phyloP scores from a whole-genome alignment of 371 early-diverging fungal species.

The Fennellomyces sp. region DNA sequence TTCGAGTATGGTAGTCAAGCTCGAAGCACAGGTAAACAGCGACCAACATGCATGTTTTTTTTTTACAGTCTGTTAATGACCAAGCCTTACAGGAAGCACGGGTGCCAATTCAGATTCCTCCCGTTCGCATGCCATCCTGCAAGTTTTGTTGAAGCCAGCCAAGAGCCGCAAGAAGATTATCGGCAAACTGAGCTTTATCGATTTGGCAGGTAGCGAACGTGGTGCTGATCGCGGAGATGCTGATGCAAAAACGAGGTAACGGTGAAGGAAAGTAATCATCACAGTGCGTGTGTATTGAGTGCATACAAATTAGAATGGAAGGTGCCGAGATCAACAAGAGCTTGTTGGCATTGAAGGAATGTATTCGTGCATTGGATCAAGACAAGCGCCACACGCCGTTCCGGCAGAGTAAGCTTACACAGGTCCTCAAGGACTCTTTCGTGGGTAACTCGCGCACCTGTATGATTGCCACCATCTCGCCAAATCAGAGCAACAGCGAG shows the following conservation, averaged over 20 bases:
- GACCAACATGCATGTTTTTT: background rate
- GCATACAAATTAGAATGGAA: conserved; percentile 96
- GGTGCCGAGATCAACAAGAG: conserved; percentile 99
- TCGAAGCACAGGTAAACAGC: conserved; percentile 80
- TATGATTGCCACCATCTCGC: conserved; percentile 98
- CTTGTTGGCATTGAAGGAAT: conserved; percentile 95
- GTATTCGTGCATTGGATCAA: conserved; percentile 95
- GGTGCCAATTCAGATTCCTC: conserved; percentile 97
- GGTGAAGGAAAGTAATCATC: background rate
- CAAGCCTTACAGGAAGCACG: conserved; percentile 67
- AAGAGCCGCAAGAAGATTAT: conserved; percentile 60
- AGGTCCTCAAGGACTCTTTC: conserved; percentile 97
- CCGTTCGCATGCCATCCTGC: conserved; percentile 96
- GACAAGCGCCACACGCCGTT: conserved; percentile 95
- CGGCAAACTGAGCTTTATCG: conserved; percentile 91
- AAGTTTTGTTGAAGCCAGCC: conserved; percentile 80
- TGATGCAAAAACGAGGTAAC: conserved; percentile 80
- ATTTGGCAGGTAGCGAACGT: conserved; percentile 97
- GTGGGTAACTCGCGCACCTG: conserved; percentile 96
- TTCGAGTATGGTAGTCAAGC: conserved; percentile 89
- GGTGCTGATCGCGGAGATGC: conserved; percentile 96
- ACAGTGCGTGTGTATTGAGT: too few species aligned
- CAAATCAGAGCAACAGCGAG: conserved; percentile 90
- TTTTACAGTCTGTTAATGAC: background rate
- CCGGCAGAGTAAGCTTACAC: conserved; percentile 97